Evolutionary conservation across 768 basidiomycete species (phyloP).

Genomic region (Kwoniella mangroviensis): DNA sequence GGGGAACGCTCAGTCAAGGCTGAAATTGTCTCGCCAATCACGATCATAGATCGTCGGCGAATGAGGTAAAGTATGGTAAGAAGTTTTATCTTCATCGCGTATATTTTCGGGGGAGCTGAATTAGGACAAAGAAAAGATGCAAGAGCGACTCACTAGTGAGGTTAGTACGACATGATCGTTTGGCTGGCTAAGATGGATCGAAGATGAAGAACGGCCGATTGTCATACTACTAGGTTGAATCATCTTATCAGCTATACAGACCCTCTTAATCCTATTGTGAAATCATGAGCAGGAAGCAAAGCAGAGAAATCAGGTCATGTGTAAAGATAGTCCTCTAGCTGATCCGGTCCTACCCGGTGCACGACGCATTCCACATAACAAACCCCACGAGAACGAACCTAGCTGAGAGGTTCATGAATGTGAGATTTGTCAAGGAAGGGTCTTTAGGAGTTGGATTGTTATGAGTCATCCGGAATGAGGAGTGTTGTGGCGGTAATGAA

Average conservation of each 20-base stretch:
- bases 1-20: conserved; percentile 54
- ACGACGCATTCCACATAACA: conserved; percentile 8
- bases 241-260: not conserved
- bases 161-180: not conserved
- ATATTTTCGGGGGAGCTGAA: not conserved
- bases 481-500: not conserved
- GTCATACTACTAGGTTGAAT: not conserved
- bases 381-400: conserved; percentile 25
- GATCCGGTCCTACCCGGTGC: conserved; percentile 45
- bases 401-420: conserved; percentile 39
- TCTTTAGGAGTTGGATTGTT: conserved; percentile 53
- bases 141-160: conserved; percentile 12
- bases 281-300: not conserved
- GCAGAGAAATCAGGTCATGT: conserved; percentile 50
- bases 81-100: conserved; percentile 52
- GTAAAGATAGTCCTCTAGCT: conserved; percentile 50
- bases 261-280: not conserved
- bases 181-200: no score
- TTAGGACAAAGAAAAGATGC: not conserved
- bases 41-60: conserved; percentile 37
- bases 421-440: conserved; percentile 3
- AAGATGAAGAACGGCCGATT: not conserved
- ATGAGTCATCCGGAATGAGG: conserved; percentile 36
- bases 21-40: conserved; percentile 54
- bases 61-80: conserved; percentile 54